Evolutionary conservation across 2,329 filamentous ascomycete species (phyloP).

Genomic region (Amylocarpus encephaloides): DNA sequence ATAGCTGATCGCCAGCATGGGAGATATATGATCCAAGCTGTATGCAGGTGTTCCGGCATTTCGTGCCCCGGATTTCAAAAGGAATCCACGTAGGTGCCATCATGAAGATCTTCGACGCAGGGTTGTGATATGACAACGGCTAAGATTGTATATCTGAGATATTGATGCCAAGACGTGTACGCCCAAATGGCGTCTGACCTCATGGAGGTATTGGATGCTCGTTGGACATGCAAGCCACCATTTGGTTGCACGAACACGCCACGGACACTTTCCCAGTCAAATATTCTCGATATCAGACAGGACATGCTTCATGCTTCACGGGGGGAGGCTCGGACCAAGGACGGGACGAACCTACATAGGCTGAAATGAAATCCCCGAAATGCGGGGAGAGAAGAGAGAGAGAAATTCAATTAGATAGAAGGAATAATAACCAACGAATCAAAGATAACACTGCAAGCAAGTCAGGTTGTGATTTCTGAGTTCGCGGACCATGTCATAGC

Average conservation of each 20-base stretch:
- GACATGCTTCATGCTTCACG: constrained; percentile 9
- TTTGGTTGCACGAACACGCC: constrained; percentile 1
- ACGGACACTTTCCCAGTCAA: not conserved
- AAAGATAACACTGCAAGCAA: too few species aligned
- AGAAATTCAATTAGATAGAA: too few species aligned
- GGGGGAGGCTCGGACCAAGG: constrained; percentile 2
- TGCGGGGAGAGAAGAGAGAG: constrained; percentile 1
- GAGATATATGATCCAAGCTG: constrained; percentile 4
- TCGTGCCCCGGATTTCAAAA: constrained; percentile 13
- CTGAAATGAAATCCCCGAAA: constrained; percentile 1
- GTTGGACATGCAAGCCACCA: not conserved
- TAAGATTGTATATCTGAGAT: not conserved
- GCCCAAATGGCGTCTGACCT: not conserved
- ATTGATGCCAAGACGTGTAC: not conserved
- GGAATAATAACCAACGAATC: too few species aligned
- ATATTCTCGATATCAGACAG: constrained; percentile 2
- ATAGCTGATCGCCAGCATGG: constrained; percentile 11
- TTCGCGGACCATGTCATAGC: too few species aligned
- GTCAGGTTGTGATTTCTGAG: too few species aligned
- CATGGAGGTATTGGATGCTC: not conserved
- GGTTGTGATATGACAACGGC: not conserved
- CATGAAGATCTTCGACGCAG: constrained; percentile 7
- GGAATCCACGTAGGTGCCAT: constrained; percentile 6
- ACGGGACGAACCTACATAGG: constrained; percentile 6
- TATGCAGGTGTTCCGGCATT: constrained; percentile 10